Evolutionary conservation across 2,329 filamentous ascomycete genomes (phyloP).

Genomic region (Fusarium buxicola): DNA sequence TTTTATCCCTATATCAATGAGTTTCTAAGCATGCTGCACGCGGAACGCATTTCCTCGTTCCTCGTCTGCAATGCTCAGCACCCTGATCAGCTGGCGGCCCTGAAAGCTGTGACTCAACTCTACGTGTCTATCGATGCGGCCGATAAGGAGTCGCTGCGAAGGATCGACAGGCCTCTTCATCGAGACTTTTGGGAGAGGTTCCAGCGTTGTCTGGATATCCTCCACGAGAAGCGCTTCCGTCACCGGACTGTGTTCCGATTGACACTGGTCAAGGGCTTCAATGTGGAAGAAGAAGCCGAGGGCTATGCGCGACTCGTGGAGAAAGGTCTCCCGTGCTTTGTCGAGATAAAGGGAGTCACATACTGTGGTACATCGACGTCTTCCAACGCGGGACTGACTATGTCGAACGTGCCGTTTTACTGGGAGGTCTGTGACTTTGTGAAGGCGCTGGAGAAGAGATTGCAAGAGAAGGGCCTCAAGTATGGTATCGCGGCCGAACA

Average conservation of each 20-base stretch:
- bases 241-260: slow-evolving; percentile 95
- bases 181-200: slow-evolving; percentile 98
- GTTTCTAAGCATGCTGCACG: slow-evolving; percentile 85
- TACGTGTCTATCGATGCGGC: slow-evolving; percentile 97
- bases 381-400: slow-evolving; percentile 87
- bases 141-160: slow-evolving; percentile 86
- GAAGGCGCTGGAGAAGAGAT: slow-evolving; percentile 74
- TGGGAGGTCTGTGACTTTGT: slow-evolving; percentile 89
- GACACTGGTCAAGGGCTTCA: slow-evolving; percentile 97
- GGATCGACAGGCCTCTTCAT: slow-evolving; percentile 92
- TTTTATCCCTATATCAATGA: slow-evolving; percentile 99
- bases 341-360: slow-evolving; percentile 96
- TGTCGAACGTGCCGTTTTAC: slow-evolving; percentile 98
- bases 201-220: slow-evolving; percentile 87
- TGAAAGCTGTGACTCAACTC: slow-evolving; percentile 90
- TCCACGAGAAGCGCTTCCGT: slow-evolving; percentile 82
- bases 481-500: slow-evolving; percentile 97
- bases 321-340: slow-evolving; percentile 86
- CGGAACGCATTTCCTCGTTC: slow-evolving; percentile 90
- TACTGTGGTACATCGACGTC: slow-evolving; percentile 94
- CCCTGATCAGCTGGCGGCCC: slow-evolving; percentile 84
- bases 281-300: slow-evolving; percentile 90
- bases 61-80: slow-evolving; percentile 98
- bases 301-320: slow-evolving; percentile 93
- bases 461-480: slow-evolving; percentile 75